These are phyloP conservation scores for Chrysanthemum makinoi DNA, from an alignment of 129 eudicot genomes.

Conservation along the genomic window DNA sequence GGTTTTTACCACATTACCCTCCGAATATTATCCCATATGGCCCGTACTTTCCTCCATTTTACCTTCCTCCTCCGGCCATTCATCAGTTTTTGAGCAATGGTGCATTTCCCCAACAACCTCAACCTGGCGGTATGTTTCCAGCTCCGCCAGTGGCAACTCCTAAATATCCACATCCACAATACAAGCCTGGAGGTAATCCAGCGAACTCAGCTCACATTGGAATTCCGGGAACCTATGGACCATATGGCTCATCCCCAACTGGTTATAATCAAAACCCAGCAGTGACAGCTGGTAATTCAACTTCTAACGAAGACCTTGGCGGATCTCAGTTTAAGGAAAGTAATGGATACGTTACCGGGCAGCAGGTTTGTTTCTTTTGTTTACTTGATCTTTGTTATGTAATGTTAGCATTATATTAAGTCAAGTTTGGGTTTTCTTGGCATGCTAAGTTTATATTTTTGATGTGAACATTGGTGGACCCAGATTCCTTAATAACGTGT, in stretches of 20 bases:
- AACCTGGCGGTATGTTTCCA: constrained; percentile 60
- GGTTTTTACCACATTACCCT: constrained; percentile 78
- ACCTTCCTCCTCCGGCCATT: constrained; percentile 64
- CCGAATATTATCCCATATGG: constrained; percentile 73
- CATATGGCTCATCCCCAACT: constrained; percentile 52
- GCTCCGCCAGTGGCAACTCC: constrained; percentile 51
- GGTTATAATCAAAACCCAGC: constrained; percentile 52
- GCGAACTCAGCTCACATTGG: constrained; percentile 51
- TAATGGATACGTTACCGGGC: constrained; percentile 56
- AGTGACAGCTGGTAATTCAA: constrained; percentile 54
- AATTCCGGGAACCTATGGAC: constrained; percentile 61
- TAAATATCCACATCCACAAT: constrained; percentile 68
- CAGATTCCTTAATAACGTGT: too few relatives aligned
- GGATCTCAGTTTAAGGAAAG: constrained; percentile 73
- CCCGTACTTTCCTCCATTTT: constrained; percentile 67
- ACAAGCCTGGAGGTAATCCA: constrained; percentile 61
- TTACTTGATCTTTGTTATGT: not conserved
- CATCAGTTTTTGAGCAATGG: constrained; percentile 83
- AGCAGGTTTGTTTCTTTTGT: constrained; percentile 61
- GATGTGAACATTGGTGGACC: too few relatives aligned
- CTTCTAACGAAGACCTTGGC: constrained; percentile 64
- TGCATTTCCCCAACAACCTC: constrained; percentile 80
- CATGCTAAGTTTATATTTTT: too few relatives aligned
- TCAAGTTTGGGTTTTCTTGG: not conserved
- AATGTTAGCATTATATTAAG: not conserved